Evolutionary conservation across 352 stramenopile genomes (phyloP), one percentile per base, ranked within the genome.

Genomic region (Halophytophthora polymorphica): DNA sequence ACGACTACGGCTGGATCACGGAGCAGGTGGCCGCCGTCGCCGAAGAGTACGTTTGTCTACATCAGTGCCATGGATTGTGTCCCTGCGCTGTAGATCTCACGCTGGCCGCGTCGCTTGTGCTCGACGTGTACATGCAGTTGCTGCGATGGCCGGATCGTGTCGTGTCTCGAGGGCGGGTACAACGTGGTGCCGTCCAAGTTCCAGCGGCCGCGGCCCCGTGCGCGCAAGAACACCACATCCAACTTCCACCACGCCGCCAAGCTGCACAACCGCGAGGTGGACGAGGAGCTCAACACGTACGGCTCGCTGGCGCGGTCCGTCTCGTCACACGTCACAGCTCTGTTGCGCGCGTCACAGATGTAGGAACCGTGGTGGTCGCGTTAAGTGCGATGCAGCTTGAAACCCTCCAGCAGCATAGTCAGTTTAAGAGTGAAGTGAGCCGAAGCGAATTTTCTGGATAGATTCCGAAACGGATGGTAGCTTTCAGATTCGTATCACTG

Each of bases 131-230:
- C 44, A 19, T 43, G 38, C 29, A 87, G 76, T 44, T 88, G 69
- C 60, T 98, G 95, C 56, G 65, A 97, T 6, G 95, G 95, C 7
- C 83, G 90, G 44, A 82, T 98, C 44, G 85, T 98, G 21, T 98
- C 90, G 38, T 89, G 98, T 36, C 70, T 98, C 15, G 95, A 98
- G 60, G 95, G 95, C 53, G 94, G 95, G 36, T 98, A 98, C 69
- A 86, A 85, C 42, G 69, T 86, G 12, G 70, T 80, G 39, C 66
- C 67, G 14, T 69, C 64, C 55, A 81, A 80, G 39, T 71, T 58
- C 43, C 63, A 78, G 49, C 53, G 56, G 15, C 60, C 68, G 22
- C 68, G 59, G 34, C n/a, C 56, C 22, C 75, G 71, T 29, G 3
- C 60, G 7, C 60, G 59, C 19, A 63, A 57, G 25, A 48, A 35